Evolutionary conservation across 768 basidiomycete species (phyloP), one percentile per base, ranked within the genome.

Genomic region (Hygrocybe coccinea): DNA sequence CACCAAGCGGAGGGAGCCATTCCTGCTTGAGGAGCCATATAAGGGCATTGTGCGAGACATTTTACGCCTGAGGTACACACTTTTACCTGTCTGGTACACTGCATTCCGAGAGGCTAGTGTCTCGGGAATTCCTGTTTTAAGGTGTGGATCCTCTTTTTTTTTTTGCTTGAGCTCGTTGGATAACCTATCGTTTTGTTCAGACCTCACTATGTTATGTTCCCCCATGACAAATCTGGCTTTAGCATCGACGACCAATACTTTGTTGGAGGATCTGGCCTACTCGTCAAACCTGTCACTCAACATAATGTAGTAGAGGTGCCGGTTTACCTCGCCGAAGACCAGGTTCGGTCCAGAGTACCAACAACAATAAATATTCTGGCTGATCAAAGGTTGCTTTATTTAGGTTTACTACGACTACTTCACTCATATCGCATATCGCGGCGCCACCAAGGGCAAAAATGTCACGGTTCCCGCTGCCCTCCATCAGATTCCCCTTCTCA

Each of bases 61-160:
- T 50, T 74, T 99, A 47, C 81, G 86, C 22, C 73, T 97, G 54
- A 76, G 97, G 44, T 98, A 99, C 70, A 77, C 80, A 37, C 79
- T 97, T 73, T 73, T 99, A 24, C 91, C 93, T 0, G 78, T 95
- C 14, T 97, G 95, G 95, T 99, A 99, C 69, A 97, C 91, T n/a
- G 91, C 91, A 2, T 97, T 98, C 83, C 80, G 85, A 41, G 91
- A 97, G 67, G 84, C 91, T 6, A 88, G 85, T 59, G 76, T 86
- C 10, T 85, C 79, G 5, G 95, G 95, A 1, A 65, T 86, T 22
- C 94, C 95, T 2, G 80, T 97, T 51, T 69, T 95, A 60, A 80
- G 90, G 94, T 91, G 64, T 35, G 51, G 11, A 35, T 11, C 14
- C 29, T 55, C 8, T 24, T 8, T 21, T 11, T 54, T 22, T 19